phyloP scores from a whole-genome alignment of 306 rosid species.

The Quercus aquifolioides region DNA sequence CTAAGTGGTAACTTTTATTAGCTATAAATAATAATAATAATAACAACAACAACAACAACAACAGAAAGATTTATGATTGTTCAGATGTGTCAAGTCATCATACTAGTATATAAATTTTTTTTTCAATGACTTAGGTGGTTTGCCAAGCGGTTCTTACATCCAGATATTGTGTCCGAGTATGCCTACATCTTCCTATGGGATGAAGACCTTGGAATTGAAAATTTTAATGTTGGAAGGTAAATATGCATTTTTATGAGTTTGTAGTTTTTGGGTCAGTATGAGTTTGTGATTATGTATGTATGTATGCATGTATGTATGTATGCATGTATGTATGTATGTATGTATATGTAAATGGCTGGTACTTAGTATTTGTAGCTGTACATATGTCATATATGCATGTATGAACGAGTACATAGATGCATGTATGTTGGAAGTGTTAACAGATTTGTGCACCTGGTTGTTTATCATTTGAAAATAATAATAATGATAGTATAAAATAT shows the following conservation, averaged over 20 bases:
- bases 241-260: neutral
- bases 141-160: slow-evolving; percentile 31
- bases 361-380: neutral
- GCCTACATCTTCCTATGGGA: slow-evolving; percentile 30
- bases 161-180: slow-evolving; percentile 17
- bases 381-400: no score
- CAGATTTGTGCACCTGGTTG: no score
- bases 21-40: neutral
- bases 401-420: no score
- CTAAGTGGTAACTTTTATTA: slow-evolving; percentile 42
- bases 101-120: neutral
- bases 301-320: neutral
- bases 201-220: slow-evolving; percentile 29
- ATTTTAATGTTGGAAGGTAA: slow-evolving; percentile 15
- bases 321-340: neutral
- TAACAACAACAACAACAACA: neutral
- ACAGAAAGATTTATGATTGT: neutral
- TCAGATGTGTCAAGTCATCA: neutral
- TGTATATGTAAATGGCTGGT: neutral
- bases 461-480: no score
- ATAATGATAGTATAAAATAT: no score
- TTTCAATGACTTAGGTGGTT: slow-evolving; percentile 20
- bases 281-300: neutral
- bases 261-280: neutral
- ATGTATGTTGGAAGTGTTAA: no score